Evolutionary conservation across 345 rosid genomes (phyloP).

Genomic region (Eutrema yunnanense): DNA sequence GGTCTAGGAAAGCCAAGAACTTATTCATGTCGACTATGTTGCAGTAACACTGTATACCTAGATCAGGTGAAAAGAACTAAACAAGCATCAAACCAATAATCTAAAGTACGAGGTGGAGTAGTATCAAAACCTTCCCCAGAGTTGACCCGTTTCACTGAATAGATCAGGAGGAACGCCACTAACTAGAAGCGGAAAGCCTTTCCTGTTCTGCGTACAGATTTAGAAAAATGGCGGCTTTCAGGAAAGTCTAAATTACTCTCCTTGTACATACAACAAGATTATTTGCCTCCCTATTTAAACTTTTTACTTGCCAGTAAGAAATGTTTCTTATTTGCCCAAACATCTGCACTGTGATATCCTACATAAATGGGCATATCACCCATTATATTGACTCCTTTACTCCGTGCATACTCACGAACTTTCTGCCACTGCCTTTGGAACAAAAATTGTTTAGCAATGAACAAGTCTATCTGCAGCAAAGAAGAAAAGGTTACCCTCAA

Average conservation of each 20-base stretch:
- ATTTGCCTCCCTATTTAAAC: neutral
- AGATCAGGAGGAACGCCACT: conserved; percentile 98
- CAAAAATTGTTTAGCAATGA: conserved; percentile 85
- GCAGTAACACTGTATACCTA: neutral
- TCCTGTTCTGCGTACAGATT: conserved; percentile 54
- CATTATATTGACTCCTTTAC: conserved; percentile 80
- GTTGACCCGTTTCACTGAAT: conserved; percentile 93
- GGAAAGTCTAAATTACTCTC: conserved; percentile 1
- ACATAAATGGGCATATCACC: conserved; percentile 99
- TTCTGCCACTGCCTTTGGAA: conserved; percentile 97
- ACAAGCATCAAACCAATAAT: neutral
- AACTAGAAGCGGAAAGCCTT: conserved; percentile 73
- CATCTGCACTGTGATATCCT: conserved; percentile 96
- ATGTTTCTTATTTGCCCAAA: conserved; percentile 92
- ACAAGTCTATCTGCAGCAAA: conserved; percentile 60
- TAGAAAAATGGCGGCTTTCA: neutral
- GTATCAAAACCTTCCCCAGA: conserved; percentile 75
- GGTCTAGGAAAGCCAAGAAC: neutral
- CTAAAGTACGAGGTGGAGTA: neutral
- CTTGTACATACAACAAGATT: neutral
- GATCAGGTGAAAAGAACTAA: neutral
- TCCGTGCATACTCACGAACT: conserved; percentile 58
- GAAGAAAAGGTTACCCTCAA: conserved; percentile 18
- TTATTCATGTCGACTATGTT: neutral
- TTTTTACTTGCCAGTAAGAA: conserved; percentile 68